phyloP scores from a whole-genome alignment of 1,284 basidiomycete genomes.

The Ceratobasidium sp. region DNA sequence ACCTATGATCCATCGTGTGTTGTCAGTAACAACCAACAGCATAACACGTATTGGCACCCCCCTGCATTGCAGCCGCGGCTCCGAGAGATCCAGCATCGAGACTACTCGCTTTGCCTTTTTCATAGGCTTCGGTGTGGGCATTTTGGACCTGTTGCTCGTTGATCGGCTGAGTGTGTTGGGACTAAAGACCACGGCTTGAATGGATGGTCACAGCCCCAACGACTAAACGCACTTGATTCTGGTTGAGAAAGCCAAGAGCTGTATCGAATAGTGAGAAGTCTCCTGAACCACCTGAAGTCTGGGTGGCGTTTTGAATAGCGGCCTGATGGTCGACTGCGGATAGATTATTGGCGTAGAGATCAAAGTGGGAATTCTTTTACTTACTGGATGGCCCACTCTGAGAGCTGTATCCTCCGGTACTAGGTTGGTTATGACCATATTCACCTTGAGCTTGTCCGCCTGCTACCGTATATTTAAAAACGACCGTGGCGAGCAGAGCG shows the following conservation, averaged over 20 bases:
- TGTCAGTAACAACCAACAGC: neutral
- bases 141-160: constrained; percentile 67
- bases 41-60: constrained; percentile 45
- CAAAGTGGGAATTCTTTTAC: neutral
- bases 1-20: constrained; percentile 51
- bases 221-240: constrained; percentile 57
- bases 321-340: constrained; percentile 64
- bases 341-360: constrained; percentile 5
- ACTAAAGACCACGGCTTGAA: neutral
- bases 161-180: constrained; percentile 52
- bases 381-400: constrained; percentile 9
- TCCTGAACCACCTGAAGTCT: constrained; percentile 57
- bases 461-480: neutral
- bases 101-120: constrained; percentile 55
- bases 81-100: constrained; percentile 68
- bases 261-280: constrained; percentile 59
- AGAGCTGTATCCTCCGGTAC: constrained; percentile 30
- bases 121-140: constrained; percentile 64
- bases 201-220: neutral
- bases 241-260: constrained; percentile 59
- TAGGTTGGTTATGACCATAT: constrained; percentile 28
- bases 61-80: constrained; percentile 78
- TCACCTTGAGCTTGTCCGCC: constrained; percentile 16
- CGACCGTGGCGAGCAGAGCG: neutral
- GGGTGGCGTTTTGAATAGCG: constrained; percentile 57